Evolutionary conservation across 805 yeast species (phyloP).

Genomic region (Yarrowia divulgata): DNA sequence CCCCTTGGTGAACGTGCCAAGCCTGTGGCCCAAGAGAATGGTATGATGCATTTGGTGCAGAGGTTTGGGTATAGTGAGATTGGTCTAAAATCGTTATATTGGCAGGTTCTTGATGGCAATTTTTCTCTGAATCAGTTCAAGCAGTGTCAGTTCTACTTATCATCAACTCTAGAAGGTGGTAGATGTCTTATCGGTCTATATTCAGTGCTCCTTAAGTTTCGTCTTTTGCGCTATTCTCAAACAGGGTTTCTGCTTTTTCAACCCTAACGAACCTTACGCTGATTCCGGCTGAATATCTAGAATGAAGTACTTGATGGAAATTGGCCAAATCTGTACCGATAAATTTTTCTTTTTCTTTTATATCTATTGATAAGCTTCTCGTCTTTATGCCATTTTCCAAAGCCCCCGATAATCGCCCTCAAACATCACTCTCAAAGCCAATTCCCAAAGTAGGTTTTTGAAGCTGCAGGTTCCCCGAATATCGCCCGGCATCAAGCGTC

Average conservation of each 20-base stretch:
- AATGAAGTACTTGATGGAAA: no score
- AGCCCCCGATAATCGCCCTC: background rate
- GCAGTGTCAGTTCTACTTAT: background rate
- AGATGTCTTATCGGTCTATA: no score
- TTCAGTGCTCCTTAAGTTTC: no score
- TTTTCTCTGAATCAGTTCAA: no score
- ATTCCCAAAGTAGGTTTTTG: conserved; percentile 19
- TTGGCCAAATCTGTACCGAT: no score
- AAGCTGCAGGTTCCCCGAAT: conserved; percentile 24
- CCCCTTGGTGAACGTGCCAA: conserved; percentile 15
- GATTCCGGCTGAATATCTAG: no score
- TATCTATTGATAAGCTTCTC: no score
- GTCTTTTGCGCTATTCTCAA: conserved; percentile 5
- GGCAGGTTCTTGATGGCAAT: no score
- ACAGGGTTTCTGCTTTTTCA: background rate
- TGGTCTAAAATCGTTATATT: no score
- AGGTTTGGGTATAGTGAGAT: background rate
- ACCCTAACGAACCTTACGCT: background rate
- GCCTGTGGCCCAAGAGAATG: conserved; percentile 23
- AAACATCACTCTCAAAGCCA: background rate
- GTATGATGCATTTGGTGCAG: conserved; percentile 20
- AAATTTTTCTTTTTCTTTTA: no score
- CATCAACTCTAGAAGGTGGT: background rate
- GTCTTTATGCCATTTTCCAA: background rate
- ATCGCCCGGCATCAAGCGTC: conserved; percentile 16